Base-by-base conservation (phyloP, 176 grass and related monocot genomes). In the Neostapfia colusana region DNA sequence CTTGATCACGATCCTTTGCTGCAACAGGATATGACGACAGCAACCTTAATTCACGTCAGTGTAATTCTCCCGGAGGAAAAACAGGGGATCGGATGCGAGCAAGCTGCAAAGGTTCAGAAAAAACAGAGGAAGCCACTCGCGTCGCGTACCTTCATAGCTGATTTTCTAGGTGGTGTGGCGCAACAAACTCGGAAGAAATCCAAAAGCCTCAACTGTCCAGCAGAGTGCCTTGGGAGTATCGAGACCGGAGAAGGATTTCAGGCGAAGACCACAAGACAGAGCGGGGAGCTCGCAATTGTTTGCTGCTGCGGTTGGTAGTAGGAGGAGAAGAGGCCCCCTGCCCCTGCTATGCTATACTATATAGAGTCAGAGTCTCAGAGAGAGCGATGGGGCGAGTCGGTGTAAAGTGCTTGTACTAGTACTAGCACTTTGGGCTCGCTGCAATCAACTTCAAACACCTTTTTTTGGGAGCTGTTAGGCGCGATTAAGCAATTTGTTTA, bases 1-100 rank as follows among this genome's bases (percentile, higher is more conserved):
- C 74, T 65, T 75, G 54, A 95, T 87, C 50, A 89, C 83, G 11
- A 95, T 87, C 82, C 82, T 87, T 4, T 85, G 79, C 89, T 91
- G 73, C 56, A 26, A 25, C 27, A 25, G 15, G 7, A n/a, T n/a
- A n/a, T 15, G 13, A 20, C 17, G 7, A 20, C 49, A 20, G 5
- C 7, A 51, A 20, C 7, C 7, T 54, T 2, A n/a, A n/a, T n/a
- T n/a, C 51, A 54, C 23, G 51, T 54, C 20, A 54, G 51, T 21
- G 43, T 45, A 45, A 45, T 45, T 45, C 38, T 13, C 10, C 51
- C 1, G 12, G 10, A 16, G 0, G 20, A 1, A 16, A 3, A 48
- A 15, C 3, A 0, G 14, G 3, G 5, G 5, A 5, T n/a, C n/a
- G n/a, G n/a, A n/a, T n/a, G 18, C 51, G 18, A 54, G 51, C 20